Base-by-base conservation (phyloP, 1,284 basidiomycete genomes). In the Chiua sp. region DNA sequence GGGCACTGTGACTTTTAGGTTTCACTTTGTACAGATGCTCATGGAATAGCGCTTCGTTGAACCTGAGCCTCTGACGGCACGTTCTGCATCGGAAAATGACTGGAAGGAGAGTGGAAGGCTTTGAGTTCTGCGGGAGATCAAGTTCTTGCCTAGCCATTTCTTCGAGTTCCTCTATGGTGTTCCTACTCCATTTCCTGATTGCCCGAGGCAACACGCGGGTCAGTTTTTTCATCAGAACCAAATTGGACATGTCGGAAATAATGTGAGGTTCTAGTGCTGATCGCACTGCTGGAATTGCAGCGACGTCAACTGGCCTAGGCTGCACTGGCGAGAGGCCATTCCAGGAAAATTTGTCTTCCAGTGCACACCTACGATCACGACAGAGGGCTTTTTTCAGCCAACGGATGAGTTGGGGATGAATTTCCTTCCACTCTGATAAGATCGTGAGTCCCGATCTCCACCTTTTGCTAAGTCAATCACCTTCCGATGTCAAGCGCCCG, bases 21-120 rank as follows among this genome's bases (percentile, higher is more conserved):
- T 12, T 47, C 10, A 11, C 10, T 35, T 30, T 35, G 15, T 65
- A 56, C 3, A 66, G 65, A 47, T 67, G 62, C 0, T 1, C 7
- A 32, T 66, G 67, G 7, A 39, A 57, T 12, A 68, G 37, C 33
- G 61, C 64, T 12, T 61, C 15, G 18, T 61, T 55, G 23, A 68
- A 64, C 30, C 20, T 16, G 4, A 61, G 39, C 47, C 62, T 52
- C 26, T 26, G 16, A 20, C 3, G 22, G 32, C 64, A 64, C 28
- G 20, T 12, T 44, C n/a, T 44, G 42, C 42, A 44, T 22, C 33
- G 53, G 39, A 66, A 67, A 39, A 69, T 48, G 8, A 69, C 55
- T 10, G 39, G 61, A n/a, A 46, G 56, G 26, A 64, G 56, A n/a
- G 11, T 4, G 47, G 56, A 63, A 3, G 56, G 56, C 22, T 68